Evolutionary conservation across 305 asterid species (phyloP).

Genomic region (Solanum hybrid): DNA sequence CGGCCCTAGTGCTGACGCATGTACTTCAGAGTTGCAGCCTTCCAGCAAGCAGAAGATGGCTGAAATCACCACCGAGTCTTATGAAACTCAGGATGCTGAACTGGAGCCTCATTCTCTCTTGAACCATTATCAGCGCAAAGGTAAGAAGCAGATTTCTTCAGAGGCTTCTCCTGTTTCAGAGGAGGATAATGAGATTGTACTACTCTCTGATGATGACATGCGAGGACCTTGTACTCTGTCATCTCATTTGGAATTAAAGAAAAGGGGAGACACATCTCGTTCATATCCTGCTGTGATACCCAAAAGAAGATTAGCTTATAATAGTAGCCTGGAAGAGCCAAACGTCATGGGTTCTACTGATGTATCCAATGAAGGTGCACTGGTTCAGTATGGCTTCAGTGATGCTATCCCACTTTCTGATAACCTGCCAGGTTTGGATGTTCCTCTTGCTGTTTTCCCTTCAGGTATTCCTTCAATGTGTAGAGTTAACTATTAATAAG

Average conservation of each 20-base stretch:
- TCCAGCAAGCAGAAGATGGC: constrained; percentile 9
- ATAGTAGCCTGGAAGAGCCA: background rate
- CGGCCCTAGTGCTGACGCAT: background rate
- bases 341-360: background rate
- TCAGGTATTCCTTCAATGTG: constrained; percentile 13
- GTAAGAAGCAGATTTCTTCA: constrained; percentile 14
- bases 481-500: background rate
- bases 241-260: background rate
- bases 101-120: background rate
- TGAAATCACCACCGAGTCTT: background rate
- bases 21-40: constrained; percentile 3
- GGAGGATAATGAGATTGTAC: constrained; percentile 1
- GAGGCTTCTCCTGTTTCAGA: constrained; percentile 1
- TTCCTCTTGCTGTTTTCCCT: background rate
- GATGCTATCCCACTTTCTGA: background rate
- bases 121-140: constrained; percentile 2
- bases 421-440: background rate
- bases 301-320: background rate
- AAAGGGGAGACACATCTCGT: background rate
- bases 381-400: background rate
- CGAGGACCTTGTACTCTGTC: background rate
- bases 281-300: background rate
- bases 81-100: constrained; percentile 7
- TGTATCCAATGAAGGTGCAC: background rate
- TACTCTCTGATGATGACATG: constrained; percentile 14